Evolutionary conservation across 2,329 filamentous ascomycete genomes (phyloP).

Genomic region (Camillea tinctor): DNA sequence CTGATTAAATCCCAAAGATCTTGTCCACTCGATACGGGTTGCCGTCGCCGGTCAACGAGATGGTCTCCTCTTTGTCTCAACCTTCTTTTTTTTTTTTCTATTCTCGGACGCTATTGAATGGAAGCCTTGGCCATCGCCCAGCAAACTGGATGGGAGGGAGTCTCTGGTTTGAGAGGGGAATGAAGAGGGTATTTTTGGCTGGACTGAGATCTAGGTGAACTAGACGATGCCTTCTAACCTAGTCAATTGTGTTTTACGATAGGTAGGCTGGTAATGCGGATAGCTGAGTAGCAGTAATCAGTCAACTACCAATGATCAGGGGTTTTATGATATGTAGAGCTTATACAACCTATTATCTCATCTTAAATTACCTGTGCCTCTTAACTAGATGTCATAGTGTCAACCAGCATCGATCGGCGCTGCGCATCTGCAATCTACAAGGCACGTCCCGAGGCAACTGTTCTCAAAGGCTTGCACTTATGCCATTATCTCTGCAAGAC

Average conservation of each 20-base stretch:
- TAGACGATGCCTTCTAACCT: background rate
- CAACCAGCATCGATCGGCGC: constrained; percentile 10
- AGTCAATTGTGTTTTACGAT: no score
- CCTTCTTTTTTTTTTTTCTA: background rate
- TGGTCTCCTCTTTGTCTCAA: background rate
- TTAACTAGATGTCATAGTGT: constrained; percentile 7
- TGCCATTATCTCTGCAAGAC: constrained; percentile 20
- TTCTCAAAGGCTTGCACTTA: constrained; percentile 9
- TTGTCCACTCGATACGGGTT: constrained; percentile 18
- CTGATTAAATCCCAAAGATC: background rate
- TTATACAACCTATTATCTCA: constrained; percentile 1
- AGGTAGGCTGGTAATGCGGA: background rate
- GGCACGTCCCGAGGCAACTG: constrained; percentile 12
- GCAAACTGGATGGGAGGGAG: background rate
- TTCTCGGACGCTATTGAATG: background rate
- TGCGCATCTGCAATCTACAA: constrained; percentile 22
- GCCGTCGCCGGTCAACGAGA: constrained; percentile 4
- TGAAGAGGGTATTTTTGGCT: background rate
- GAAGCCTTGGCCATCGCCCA: background rate
- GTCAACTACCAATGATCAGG: background rate
- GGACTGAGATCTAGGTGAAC: background rate
- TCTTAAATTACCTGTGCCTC: constrained; percentile 4
- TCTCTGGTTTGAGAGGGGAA: background rate
- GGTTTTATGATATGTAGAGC: background rate
- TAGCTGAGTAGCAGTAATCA: background rate